Conservation (phyloP, 768 basidiomycete species). For the Pulveroboletus sp. region DNA sequence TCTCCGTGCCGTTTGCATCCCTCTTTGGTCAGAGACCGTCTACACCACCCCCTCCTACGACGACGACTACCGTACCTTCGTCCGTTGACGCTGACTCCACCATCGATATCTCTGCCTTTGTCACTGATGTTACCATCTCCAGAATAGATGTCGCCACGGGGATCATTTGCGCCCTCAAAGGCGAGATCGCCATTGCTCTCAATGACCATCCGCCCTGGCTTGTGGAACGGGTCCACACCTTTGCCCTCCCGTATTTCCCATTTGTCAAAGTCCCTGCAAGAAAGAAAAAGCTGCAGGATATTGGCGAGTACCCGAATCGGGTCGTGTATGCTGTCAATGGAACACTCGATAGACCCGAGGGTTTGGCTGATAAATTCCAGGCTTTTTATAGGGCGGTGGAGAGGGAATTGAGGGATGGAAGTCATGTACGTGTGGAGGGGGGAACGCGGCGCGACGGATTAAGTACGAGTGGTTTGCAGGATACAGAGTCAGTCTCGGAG, state of each 20-base stretch:
- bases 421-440: conserved; percentile 10
- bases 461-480: conserved; percentile 14
- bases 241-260: conserved; percentile 53
- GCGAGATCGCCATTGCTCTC: conserved; percentile 51
- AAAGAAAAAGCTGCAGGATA: conserved; percentile 31
- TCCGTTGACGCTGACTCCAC: conserved; percentile 32
- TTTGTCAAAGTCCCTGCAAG: conserved; percentile 38
- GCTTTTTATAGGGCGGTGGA: conserved; percentile 66
- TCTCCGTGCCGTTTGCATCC: conserved; percentile 73
- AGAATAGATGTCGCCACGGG: conserved; percentile 49
- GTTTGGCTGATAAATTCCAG: conserved; percentile 54
- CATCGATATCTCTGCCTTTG: conserved; percentile 57
- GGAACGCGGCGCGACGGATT: neutral
- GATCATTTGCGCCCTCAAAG: conserved; percentile 49
- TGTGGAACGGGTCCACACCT: conserved; percentile 52
- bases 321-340: conserved; percentile 39
- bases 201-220: conserved; percentile 51
- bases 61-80: conserved; percentile 18
- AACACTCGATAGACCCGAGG: conserved; percentile 44
- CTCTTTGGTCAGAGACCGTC: conserved; percentile 55
- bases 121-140: conserved; percentile 50
- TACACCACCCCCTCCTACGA: conserved; percentile 24
- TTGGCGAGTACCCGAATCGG: conserved; percentile 21
- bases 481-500: conserved; percentile 7
- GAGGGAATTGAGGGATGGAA: conserved; percentile 47